Base-by-base conservation (phyloP, 2,329 filamentous ascomycete species). In the Aspergillus hortae region DNA sequence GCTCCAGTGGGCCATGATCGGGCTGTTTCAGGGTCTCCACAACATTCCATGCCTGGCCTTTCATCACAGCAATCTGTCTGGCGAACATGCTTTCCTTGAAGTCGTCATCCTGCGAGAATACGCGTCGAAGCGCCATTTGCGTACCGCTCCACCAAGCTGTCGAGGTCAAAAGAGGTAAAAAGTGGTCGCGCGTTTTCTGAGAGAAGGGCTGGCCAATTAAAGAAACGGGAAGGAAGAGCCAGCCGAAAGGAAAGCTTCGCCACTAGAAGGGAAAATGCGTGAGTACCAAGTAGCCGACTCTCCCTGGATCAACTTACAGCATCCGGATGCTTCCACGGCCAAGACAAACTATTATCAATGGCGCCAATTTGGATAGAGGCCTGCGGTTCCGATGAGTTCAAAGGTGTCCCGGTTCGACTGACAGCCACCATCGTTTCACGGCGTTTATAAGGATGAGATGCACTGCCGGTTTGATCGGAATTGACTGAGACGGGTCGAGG, bases 11-110 rank as follows among this genome's bases (percentile, higher is more conserved):
- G 0, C 94, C 94, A 66, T 97, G 92, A 65, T 97, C 94, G 0
- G 84, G 79, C 15, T 89, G 89, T 70, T 99, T 99, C 55, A 99
- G 80, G 0, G 94, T 96, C 75, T 99, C 94, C 4, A 99, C 94
- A 0, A 99, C 94, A 67, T 99, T 99, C 91, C 94, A 99, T 0
- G 94, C 94, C 68, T 99, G 94, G 10, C 94, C 94, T 73, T 99
- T 99, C 90, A 99, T 96, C 53, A 99, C 94, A 1, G 94, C 92
- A 56, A 99, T 95, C 67, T 99, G 94, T 60, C 90, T 86, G n/a
- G 90, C 90, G 74, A 96, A 99, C 94, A 99, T 99, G 72, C 90
- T 88, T 74, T 99, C 94, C 69, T 97, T 90, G 71, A 99, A 99
- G 72, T 99, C 94, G 2, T 87, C 85, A 70, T 99, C 94, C 67